phyloP scores from a whole-genome alignment of 441 rosid species.

The Jatropha podagrica region DNA sequence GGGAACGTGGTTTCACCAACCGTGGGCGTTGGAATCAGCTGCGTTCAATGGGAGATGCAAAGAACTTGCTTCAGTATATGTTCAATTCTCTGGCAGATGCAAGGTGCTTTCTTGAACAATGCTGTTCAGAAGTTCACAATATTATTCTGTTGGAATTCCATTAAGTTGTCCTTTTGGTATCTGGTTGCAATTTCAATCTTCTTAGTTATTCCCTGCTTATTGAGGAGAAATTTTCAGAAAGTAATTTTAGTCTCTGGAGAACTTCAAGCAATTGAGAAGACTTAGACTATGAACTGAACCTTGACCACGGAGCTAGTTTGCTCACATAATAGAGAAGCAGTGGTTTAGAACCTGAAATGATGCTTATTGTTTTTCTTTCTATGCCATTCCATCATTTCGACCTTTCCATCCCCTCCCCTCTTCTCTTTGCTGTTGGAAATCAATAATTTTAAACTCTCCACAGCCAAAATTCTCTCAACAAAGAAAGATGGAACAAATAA shows the following conservation, averaged over 20 bases:
- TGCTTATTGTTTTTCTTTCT: no score
- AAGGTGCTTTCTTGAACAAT: conserved; percentile 50
- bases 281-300: background rate
- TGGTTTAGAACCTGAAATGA: background rate
- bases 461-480: background rate
- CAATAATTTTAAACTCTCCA: background rate
- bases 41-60: conserved; percentile 98
- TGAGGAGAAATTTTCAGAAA: background rate
- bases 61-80: conserved; percentile 94
- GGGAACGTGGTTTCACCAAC: conserved; percentile 78
- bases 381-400: background rate
- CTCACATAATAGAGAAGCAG: background rate
- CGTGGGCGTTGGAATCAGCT: conserved; percentile 99
- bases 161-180: background rate
- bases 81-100: conserved; percentile 84
- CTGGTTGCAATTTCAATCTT: background rate
- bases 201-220: background rate
- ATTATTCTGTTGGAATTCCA: background rate
- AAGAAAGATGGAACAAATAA: background rate
- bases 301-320: background rate
- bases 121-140: background rate
- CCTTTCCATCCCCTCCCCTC: background rate
- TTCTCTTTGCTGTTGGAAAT: background rate
- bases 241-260: background rate
- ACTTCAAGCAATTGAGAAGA: background rate